Conservation (phyloP, 2,329 filamentous ascomycete species). For the Madurella fahalii region DNA sequence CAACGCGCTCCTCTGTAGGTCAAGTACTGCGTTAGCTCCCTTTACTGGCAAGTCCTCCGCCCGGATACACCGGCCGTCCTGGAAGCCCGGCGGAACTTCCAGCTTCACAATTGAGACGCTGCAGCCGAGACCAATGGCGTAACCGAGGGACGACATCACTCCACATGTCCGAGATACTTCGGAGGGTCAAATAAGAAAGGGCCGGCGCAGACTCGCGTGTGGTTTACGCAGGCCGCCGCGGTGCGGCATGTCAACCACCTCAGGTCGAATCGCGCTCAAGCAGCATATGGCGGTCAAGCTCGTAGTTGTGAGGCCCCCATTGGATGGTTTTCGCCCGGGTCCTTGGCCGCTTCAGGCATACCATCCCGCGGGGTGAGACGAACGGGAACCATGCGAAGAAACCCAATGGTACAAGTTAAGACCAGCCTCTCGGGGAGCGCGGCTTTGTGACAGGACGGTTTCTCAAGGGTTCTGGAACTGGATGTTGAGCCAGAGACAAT, state of each 20-base stretch:
- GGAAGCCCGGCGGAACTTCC: background rate
- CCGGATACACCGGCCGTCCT: background rate
- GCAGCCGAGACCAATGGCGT: background rate
- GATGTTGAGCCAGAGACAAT: background rate
- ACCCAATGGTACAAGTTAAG: background rate
- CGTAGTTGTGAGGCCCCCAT: background rate
- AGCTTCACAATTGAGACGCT: background rate
- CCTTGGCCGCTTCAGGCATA: background rate
- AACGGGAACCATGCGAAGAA: background rate
- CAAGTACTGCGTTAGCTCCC: background rate
- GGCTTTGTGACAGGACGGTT: background rate
- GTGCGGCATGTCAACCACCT: background rate
- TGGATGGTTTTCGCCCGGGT: background rate
- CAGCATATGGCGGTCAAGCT: slow-evolving; percentile 4
- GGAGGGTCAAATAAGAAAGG: background rate
- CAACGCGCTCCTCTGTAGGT: background rate
- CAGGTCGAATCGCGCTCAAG: background rate
- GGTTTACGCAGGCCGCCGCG: background rate
- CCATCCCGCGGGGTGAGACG: background rate
- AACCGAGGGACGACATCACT: no score
- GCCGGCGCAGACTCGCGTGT: background rate
- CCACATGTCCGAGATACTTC: background rate
- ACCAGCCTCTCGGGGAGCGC: background rate
- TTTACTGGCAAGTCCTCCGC: background rate
- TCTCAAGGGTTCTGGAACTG: background rate